Evolutionary conservation across 257 asterid species (phyloP).

Genomic region (Prunella vulgaris): DNA sequence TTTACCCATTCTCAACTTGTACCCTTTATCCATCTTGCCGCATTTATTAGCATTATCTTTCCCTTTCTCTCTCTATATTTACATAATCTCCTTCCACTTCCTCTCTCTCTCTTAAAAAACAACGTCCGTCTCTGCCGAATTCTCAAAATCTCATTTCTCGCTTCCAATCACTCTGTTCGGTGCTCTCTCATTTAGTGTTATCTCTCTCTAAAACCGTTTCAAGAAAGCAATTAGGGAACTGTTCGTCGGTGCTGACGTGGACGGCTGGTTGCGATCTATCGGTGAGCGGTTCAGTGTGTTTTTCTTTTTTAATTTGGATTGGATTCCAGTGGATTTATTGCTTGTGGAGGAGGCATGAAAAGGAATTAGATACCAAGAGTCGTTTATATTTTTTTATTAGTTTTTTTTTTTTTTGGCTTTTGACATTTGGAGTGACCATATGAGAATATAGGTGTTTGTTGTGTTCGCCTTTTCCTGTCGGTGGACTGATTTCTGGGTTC

Average conservation of each 20-base stretch:
- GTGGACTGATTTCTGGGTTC: background rate
- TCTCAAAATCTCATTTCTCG: conserved; percentile 20
- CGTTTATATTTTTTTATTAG: background rate
- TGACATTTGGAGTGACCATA: background rate
- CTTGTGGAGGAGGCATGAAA: background rate
- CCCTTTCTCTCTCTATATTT: conserved; percentile 24
- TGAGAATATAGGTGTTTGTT: conserved; percentile 18
- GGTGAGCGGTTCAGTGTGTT: conserved; percentile 20
- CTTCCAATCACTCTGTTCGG: conserved; percentile 9
- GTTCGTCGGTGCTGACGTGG: conserved; percentile 29
- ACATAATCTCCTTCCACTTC: conserved; percentile 2
- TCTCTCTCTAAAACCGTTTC: background rate
- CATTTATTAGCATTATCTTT: conserved; percentile 25
- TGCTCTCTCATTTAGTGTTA: conserved; percentile 20
- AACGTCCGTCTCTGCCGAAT: conserved; percentile 22
- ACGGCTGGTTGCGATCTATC: conserved; percentile 30
- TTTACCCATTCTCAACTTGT: conserved; percentile 18
- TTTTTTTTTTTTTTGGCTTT: background rate
- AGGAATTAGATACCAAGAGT: background rate
- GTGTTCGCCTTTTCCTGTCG: background rate
- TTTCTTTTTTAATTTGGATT: background rate
- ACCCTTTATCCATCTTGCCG: conserved; percentile 29
- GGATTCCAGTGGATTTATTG: conserved; percentile 22
- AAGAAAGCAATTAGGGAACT: conserved; percentile 7
- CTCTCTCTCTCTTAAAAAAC: conserved; percentile 27